Base-by-base conservation (phyloP, 2,329 filamentous ascomycete species). In the Mollisia scopiformis region DNA sequence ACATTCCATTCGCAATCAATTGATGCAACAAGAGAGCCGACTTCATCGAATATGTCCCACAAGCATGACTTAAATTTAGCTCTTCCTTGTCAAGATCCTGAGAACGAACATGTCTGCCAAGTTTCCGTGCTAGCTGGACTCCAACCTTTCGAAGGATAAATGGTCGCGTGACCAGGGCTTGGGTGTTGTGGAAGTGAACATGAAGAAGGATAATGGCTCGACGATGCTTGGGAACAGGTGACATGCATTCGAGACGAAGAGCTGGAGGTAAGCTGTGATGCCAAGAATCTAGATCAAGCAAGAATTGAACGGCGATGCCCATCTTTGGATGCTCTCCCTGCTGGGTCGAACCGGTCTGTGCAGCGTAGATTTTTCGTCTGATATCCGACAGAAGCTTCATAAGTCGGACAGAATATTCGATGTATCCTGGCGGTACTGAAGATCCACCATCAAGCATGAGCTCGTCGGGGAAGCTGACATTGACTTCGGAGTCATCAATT, bases 401-500 rank as follows among this genome's bases (percentile, higher is more conserved):
- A 16, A 73, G 57, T 3, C 66, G 66, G 13, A 71, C 60, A 1
- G 65, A 62, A 23, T 70, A 62, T 16, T 72, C 70, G 4, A 71
- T 37, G 31, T 70, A 71, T n/a, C 63, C 63, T 27, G 43, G 51
- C 14, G 71, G 71, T 10, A 71, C 63, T 2, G 61, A 70, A 21
- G 62, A 51, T 14, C 62, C 61, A 25, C 65, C 67, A 57, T 73
- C 71, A 6, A 73, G 57, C 57, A 72, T 56, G 19, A 65, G 59
- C 53, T 73, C 71, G 33, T 73, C 61, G 2, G 71, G 71, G 33
- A 65, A 69, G 1, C 46, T 61, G n/a, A 72, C 62, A 39, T 68
- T 72, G 52, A 73, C 68, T 53, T 72, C 70, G 2, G 56, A 61
- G 35, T 72, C 69, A 33, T 72, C 68, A 52, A 73, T 72, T 10